phyloP scores from a whole-genome alignment of 352 stramenopile genomes.

The Phytophthora hybrid region DNA sequence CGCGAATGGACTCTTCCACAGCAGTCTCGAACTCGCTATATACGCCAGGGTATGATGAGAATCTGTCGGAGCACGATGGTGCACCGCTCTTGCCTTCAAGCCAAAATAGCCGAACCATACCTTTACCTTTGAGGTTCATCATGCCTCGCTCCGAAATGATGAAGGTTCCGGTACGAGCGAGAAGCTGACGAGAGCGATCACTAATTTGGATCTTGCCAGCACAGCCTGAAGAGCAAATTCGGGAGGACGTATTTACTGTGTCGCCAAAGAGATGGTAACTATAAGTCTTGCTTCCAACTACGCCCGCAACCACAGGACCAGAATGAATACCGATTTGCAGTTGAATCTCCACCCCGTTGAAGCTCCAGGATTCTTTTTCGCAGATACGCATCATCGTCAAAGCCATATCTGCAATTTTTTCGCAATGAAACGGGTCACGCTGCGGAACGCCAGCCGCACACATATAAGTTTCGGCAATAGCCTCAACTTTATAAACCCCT shows the following conservation, averaged over 20 bases:
- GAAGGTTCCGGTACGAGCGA: slow-evolving; percentile 57
- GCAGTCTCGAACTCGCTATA: slow-evolving; percentile 48
- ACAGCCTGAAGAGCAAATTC: slow-evolving; percentile 78
- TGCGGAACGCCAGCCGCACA: slow-evolving; percentile 68
- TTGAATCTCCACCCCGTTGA: slow-evolving; percentile 77
- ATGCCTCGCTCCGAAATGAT: slow-evolving; percentile 65
- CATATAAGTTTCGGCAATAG: slow-evolving; percentile 90
- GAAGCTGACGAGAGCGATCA: slow-evolving; percentile 56
- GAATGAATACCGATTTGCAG: slow-evolving; percentile 89
- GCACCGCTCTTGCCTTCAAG: slow-evolving; percentile 61
- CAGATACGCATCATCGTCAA: slow-evolving; percentile 77
- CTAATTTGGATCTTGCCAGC: slow-evolving; percentile 79
- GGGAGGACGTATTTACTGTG: slow-evolving; percentile 84
- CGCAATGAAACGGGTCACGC: slow-evolving; percentile 72
- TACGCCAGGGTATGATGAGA: slow-evolving; percentile 44
- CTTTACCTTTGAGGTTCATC: slow-evolving; percentile 82
- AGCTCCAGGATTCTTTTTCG: slow-evolving; percentile 75
- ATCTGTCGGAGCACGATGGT: slow-evolving; percentile 5
- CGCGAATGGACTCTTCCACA: slow-evolving; percentile 63
- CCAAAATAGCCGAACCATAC: slow-evolving; percentile 73
- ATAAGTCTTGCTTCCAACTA: slow-evolving; percentile 84
- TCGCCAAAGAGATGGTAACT: slow-evolving; percentile 90
- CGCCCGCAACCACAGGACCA: slow-evolving; percentile 78
- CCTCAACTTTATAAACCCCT: slow-evolving; percentile 89
- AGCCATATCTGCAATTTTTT: slow-evolving; percentile 83